phyloP scores from a whole-genome alignment of 805 yeast species.

The Pichia ethanolica region DNA sequence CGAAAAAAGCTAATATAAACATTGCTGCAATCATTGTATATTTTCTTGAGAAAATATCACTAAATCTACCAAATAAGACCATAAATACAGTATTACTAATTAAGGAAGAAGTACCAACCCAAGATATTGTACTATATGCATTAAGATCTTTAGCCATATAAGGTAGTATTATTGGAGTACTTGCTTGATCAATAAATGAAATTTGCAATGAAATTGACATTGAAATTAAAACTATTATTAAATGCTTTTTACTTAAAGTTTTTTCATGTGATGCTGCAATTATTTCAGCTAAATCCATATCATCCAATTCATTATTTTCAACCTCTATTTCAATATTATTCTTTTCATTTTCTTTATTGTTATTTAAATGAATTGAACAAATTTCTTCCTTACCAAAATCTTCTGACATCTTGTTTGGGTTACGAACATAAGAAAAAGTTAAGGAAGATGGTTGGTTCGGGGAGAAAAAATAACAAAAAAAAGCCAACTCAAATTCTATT shows the following conservation, averaged over 20 bases:
- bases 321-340: not conserved
- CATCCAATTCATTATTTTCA: not conserved
- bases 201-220: not conserved
- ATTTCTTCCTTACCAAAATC: too few species aligned
- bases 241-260: not conserved
- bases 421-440: too few species aligned
- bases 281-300: not conserved
- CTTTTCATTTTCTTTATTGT: not conserved
- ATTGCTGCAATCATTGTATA: conserved; percentile 34
- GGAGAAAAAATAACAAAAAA: too few species aligned
- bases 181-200: not conserved
- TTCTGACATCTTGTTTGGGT: too few species aligned
- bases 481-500: too few species aligned
- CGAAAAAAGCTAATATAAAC: conserved; percentile 34
- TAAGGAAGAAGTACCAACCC: conserved; percentile 52
- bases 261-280: not conserved
- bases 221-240: not conserved
- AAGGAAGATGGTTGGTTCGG: too few species aligned
- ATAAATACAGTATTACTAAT: conserved; percentile 47
- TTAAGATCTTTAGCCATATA: not conserved
- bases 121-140: conserved; percentile 30
- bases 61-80: conserved; percentile 44
- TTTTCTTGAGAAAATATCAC: conserved; percentile 51
- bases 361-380: not conserved
- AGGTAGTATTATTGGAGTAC: not conserved